Conservation (phyloP, 129 eudicot genomes). For the Kitagawia praeruptora region DNA sequence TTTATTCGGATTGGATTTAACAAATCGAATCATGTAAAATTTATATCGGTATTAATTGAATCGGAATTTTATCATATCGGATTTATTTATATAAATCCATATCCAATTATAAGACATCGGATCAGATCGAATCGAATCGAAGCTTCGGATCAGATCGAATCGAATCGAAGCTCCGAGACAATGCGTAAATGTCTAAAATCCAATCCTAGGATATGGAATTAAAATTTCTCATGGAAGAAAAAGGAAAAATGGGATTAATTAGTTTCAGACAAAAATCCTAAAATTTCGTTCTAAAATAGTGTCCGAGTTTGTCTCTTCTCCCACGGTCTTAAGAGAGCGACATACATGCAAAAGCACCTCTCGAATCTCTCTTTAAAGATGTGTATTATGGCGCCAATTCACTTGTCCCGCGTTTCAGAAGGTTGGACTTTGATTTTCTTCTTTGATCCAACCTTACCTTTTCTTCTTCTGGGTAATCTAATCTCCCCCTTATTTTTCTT, state of each 20-base stretch:
- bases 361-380: background rate
- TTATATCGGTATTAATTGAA: too few species aligned
- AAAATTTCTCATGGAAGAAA: background rate
- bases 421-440: slow-evolving; percentile 10
- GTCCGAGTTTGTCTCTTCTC: slow-evolving; percentile 7
- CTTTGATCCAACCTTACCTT: slow-evolving; percentile 1
- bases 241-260: background rate
- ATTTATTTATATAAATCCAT: too few species aligned
- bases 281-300: background rate
- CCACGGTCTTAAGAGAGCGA: slow-evolving; percentile 11
- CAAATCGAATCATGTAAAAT: too few species aligned
- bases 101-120: too few species aligned
- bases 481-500: background rate
- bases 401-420: slow-evolving; percentile 6
- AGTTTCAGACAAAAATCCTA: background rate
- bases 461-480: slow-evolving; percentile 12
- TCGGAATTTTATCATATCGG: too few species aligned
- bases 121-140: too few species aligned
- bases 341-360: slow-evolving; percentile 2
- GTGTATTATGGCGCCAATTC: slow-evolving; percentile 2
- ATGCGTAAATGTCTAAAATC: too few species aligned
- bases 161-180: too few species aligned
- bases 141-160: too few species aligned
- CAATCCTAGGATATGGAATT: background rate
- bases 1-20: too few species aligned